Percentiles rank a stretch among this genome's conserved stretches.
These are phyloP conservation scores for Phytophthora parvispora DNA, from an alignment of 352 stramenopile species.

Conservation along the genomic window DNA sequence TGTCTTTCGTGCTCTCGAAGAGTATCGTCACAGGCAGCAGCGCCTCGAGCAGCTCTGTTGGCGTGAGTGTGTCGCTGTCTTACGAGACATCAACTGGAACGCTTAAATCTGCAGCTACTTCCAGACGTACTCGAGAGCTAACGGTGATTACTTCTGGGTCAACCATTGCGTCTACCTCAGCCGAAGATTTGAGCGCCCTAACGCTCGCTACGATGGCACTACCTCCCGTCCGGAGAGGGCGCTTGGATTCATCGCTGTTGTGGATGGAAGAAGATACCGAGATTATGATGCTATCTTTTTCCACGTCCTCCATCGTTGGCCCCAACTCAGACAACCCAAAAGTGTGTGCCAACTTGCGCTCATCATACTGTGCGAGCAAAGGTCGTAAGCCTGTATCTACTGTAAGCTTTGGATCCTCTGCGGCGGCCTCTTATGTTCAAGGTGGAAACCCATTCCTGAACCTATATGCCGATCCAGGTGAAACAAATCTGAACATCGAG, in stretches of 20 bases:
- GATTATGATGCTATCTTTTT: conserved; percentile 80
- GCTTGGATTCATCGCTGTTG: conserved; percentile 76
- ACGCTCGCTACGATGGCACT: conserved; percentile 72
- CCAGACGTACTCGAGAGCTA: conserved; percentile 56
- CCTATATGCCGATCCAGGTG: conserved; percentile 67
- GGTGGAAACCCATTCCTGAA: conserved; percentile 85
- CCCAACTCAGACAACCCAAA: conserved; percentile 67
- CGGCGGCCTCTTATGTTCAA: conserved; percentile 70
- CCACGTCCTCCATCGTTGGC: conserved; percentile 78
- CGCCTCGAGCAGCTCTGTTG: conserved; percentile 37
- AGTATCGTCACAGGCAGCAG: conserved; percentile 72
- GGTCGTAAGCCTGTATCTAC: conserved; percentile 54
- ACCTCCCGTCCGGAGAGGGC: conserved; percentile 46
- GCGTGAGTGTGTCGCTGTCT: conserved; percentile 60
- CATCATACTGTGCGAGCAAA: conserved; percentile 58
- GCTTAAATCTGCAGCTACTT: conserved; percentile 45
- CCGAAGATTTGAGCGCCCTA: conserved; percentile 51
- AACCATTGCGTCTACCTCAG: conserved; percentile 14
- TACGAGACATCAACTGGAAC: conserved; percentile 60
- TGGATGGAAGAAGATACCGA: conserved; percentile 80
- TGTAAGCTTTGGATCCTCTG: conserved; percentile 50
- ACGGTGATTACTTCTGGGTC: conserved; percentile 40
- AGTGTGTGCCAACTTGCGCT: conserved; percentile 78
- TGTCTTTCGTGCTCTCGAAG: conserved; percentile 64
- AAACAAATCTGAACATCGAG: conserved; percentile 56